A percentile compares a stretch with the other conserved stretches of the same genome.
These are phyloP conservation scores for Solanum arcanum DNA, from an alignment of 257 asterid genomes.

Conservation along the genomic window DNA sequence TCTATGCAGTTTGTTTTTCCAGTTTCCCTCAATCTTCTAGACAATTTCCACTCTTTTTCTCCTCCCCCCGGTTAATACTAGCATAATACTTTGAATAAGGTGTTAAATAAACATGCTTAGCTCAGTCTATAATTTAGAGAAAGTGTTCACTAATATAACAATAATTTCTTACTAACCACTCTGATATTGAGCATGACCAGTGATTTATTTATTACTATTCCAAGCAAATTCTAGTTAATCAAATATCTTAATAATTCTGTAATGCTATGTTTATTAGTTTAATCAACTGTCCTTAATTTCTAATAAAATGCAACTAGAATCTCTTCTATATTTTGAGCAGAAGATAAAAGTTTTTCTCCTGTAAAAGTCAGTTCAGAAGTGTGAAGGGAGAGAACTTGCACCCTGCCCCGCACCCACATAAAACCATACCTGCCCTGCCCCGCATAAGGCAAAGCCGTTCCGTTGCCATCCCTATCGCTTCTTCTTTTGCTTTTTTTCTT, in stretches of 20 bases:
- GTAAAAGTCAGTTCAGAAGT: background rate
- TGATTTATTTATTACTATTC: background rate
- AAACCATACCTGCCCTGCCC: background rate
- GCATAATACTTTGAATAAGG: background rate
- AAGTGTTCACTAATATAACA: background rate
- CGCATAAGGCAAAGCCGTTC: background rate
- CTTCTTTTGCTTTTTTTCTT: background rate
- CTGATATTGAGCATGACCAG: background rate
- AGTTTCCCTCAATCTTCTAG: background rate
- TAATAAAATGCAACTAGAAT: background rate
- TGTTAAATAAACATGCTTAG: background rate
- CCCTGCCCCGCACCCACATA: background rate
- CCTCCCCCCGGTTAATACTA: background rate
- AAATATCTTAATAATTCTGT: background rate
- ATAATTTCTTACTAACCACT: background rate
- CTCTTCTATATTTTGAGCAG: background rate
- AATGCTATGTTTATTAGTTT: background rate
- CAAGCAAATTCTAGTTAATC: background rate
- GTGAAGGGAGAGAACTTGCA: background rate
- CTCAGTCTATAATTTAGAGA: background rate
- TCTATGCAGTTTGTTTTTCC: background rate
- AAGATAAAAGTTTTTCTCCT: background rate
- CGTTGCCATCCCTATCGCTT: background rate
- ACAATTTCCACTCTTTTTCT: background rate
- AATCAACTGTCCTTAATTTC: background rate